phyloP scores from a whole-genome alignment of 1,139 yeast species.

The Zygoascus meyerae region DNA sequence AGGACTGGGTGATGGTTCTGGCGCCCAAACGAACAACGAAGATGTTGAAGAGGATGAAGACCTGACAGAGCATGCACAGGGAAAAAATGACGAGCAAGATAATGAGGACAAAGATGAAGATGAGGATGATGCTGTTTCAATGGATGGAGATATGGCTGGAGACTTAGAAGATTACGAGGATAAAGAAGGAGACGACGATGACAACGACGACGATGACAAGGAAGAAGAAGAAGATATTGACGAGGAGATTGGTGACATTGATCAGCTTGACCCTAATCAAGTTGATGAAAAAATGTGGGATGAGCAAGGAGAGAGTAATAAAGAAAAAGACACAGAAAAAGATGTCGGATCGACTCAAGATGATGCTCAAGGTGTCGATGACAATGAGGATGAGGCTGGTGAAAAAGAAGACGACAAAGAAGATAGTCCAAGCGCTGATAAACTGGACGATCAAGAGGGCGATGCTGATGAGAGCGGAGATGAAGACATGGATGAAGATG shows the following conservation, averaged over 20 bases:
- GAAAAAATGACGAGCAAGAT: conserved; percentile 69
- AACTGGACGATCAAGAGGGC: conserved; percentile 40
- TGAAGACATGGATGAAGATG: conserved; percentile 61
- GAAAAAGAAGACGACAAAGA: conserved; percentile 26
- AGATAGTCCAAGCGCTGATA: conserved; percentile 32
- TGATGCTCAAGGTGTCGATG: conserved; percentile 60
- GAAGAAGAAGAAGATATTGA: conserved; percentile 51
- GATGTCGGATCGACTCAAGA: conserved; percentile 77
- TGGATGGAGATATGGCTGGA: conserved; percentile 97
- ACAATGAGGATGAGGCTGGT: conserved; percentile 32
- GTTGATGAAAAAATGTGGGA: conserved; percentile 99
- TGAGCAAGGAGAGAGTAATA: conserved; percentile 66
- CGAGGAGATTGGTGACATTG: conserved; percentile 85
- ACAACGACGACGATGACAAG: conserved; percentile 46
- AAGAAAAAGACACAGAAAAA: conserved; percentile 60
- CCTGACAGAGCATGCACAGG: conserved; percentile 80
- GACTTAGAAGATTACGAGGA: conserved; percentile 70
- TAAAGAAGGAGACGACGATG: conserved; percentile 51
- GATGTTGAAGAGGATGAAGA: conserved; percentile 94
- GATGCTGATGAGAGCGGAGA: conserved; percentile 39
- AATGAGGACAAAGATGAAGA: conserved; percentile 56
- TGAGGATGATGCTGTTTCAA: conserved; percentile 52
- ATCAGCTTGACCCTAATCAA: conserved; percentile 89
- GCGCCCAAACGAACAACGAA: conserved; percentile 72
- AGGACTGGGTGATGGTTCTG: conserved; percentile 97